phyloP scores from a whole-genome alignment of 352 stramenopile species.

The Blastocystis sp. region DNA sequence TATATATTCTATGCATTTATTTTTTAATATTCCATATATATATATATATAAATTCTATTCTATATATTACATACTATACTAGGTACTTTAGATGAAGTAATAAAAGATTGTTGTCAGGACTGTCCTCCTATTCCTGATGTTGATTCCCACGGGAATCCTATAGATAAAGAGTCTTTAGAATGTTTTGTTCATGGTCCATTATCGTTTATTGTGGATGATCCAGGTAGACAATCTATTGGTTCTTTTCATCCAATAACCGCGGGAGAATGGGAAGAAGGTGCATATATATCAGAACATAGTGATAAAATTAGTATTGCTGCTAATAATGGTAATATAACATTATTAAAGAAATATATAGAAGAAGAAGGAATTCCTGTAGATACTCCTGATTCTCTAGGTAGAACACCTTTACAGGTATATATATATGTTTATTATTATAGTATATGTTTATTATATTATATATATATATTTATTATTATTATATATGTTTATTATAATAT shows the following conservation, averaged over 20 bases:
- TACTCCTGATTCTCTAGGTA: slow-evolving; percentile 36
- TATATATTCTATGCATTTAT: too few relatives aligned
- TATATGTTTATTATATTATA: too few relatives aligned
- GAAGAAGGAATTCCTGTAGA: neutral
- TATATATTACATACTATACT: too few relatives aligned
- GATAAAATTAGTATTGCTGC: slow-evolving; percentile 36
- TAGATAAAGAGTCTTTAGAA: slow-evolving; percentile 36
- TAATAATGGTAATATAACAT: slow-evolving; percentile 34
- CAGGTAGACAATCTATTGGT: slow-evolving; percentile 43
- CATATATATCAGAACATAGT: slow-evolving; percentile 39
- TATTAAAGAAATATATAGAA: slow-evolving; percentile 14
- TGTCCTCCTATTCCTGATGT: slow-evolving; percentile 41
- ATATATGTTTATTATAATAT: too few relatives aligned
- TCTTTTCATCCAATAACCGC: slow-evolving; percentile 45
- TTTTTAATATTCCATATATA: too few relatives aligned
- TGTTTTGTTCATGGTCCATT: slow-evolving; percentile 40
- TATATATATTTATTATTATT: too few relatives aligned
- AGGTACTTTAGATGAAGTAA: slow-evolving; percentile 43
- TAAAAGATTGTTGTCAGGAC: slow-evolving; percentile 41
- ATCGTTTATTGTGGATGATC: slow-evolving; percentile 43
- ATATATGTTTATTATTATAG: too few relatives aligned
- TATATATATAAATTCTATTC: too few relatives aligned
- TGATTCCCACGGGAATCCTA: too few relatives aligned
- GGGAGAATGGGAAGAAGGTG: slow-evolving; percentile 41
- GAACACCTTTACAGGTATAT: slow-evolving; percentile 39